Percentiles rank a stretch among this genome's conserved stretches.
These are phyloP conservation scores for Cutaneotrichosporon spelunceum DNA, from an alignment of 1,284 basidiomycete species.

Conservation along the genomic window DNA sequence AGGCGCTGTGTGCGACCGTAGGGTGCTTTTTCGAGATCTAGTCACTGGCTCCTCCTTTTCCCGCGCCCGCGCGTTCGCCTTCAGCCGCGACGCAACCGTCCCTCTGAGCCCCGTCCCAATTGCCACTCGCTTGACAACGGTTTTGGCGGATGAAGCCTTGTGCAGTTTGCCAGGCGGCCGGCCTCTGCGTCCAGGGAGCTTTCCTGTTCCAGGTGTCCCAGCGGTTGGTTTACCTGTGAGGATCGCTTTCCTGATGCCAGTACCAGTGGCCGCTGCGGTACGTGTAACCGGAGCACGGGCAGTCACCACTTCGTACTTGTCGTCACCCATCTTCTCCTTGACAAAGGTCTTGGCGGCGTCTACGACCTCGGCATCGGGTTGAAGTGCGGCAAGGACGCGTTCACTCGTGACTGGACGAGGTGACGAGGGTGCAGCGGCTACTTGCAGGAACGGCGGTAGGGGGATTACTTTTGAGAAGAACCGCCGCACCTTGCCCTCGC, in stretches of 20 bases:
- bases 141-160: conserved; percentile 1
- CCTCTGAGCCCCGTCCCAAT: neutral
- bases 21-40: conserved; percentile 17
- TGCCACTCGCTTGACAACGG: conserved; percentile 10
- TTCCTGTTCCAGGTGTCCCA: neutral
- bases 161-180: conserved; percentile 2
- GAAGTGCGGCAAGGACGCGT: conserved; percentile 21
- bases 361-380: conserved; percentile 19
- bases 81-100: conserved; percentile 11
- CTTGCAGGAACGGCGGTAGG: conserved; percentile 9
- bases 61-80: conserved; percentile 5
- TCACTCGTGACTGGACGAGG: conserved; percentile 18
- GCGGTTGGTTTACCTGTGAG: neutral
- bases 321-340: conserved; percentile 24
- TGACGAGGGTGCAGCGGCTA: conserved; percentile 8
- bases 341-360: conserved; percentile 24
- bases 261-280: neutral
- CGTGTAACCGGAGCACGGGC: conserved; percentile 16
- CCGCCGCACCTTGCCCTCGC: conserved; percentile 16
- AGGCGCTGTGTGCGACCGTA: conserved; percentile 11
- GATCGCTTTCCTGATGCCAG: neutral
- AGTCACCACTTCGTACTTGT: conserved; percentile 16
- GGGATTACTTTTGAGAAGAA: conserved; percentile 18
- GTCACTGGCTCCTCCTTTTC: conserved; percentile 3
- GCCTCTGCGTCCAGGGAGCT: neutral